Evolutionary conservation across 2,329 filamentous ascomycete species (phyloP), one percentile per base, ranked within the genome.

Genomic region (Emmonsia crescens): DNA sequence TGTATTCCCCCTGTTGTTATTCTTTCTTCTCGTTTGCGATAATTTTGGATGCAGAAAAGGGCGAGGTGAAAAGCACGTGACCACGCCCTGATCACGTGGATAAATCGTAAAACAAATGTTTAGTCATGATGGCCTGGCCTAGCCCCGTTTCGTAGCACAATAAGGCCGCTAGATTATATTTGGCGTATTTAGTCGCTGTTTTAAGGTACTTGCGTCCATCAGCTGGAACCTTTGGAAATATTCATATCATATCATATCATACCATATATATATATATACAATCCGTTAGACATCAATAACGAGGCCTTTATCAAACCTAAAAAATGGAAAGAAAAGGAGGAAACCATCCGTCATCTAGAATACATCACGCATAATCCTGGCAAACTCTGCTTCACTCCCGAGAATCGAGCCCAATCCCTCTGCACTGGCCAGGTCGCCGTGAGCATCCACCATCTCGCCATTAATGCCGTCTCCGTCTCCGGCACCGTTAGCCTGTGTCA

Each of bases 311-410:
- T 40, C 14, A 10, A 57, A 10, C 12, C 51, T 19, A 54, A 29
- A 29, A 24, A 29, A 31, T 6, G 24, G 24, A 57, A 57, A 27
- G 5, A 27, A 27, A 24, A 40, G 14, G 24, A 24, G 31, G 10
- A 21, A 55, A 21, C 21, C 12, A 49, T 44, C 8, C 5, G 21
- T 8, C 48, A 48, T 21, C 76, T 67, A 86, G 63, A 86, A 85
- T 56, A 86, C 69, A 67, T 85, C 82, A 64, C 81, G 77, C 70
- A 87, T 76, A 42, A 85, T 83, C 62, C 79, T 78, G 38, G 81
- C 79, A 70, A 86, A 74, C 67, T 85, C 84, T 49, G 84, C 83
- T 62, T 86, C 83, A 56, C 78, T 79, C 3, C 80, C 81, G 65
- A 83, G 76, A 8, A 77, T 76, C 56, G 74, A 73, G 21, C 77